Evolutionary conservation across 1,284 basidiomycete genomes (phyloP).

Genomic region (Termitomyces sp.): DNA sequence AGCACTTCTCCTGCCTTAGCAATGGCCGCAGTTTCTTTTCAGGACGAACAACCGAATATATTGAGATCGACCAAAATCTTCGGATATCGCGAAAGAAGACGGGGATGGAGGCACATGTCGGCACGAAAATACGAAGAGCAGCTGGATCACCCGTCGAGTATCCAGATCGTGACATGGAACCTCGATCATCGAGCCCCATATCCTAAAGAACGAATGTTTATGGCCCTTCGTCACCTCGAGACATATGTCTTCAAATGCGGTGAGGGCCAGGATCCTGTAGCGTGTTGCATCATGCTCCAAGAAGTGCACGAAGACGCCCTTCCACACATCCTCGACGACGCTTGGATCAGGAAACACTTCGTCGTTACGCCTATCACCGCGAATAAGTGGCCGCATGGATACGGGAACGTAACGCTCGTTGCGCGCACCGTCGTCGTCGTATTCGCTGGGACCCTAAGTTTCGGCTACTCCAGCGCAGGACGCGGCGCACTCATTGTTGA

Average conservation of each 20-base stretch:
- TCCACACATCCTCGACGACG: conserved; percentile 39
- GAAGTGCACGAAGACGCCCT: conserved; percentile 50
- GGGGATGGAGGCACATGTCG: conserved; percentile 35
- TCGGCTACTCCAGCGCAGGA: conserved; percentile 41
- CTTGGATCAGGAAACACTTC: conserved; percentile 60
- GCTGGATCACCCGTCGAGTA: conserved; percentile 30
- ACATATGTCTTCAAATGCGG: conserved; percentile 41
- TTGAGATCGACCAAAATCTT: conserved; percentile 27
- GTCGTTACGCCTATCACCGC: conserved; percentile 46
- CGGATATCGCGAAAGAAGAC: conserved; percentile 29
- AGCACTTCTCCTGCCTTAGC: not conserved
- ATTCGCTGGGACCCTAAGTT: conserved; percentile 41
- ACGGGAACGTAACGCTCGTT: conserved; percentile 64
- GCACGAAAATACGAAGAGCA: conserved; percentile 19
- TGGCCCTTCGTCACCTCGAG: conserved; percentile 50
- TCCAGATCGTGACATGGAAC: conserved; percentile 65
- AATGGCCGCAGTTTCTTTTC: conserved; percentile 10
- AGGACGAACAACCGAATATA: conserved; percentile 20
- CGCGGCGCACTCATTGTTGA: conserved; percentile 57
- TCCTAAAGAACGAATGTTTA: conserved; percentile 36
- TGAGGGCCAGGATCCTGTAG: conserved; percentile 38
- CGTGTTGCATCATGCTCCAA: conserved; percentile 61
- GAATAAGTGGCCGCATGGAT: conserved; percentile 47
- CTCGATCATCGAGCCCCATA: conserved; percentile 42
- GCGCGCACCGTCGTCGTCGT: conserved; percentile 47